Conservation (phyloP, 83 land plant genomes). For the Isoetes engelmannii region DNA sequence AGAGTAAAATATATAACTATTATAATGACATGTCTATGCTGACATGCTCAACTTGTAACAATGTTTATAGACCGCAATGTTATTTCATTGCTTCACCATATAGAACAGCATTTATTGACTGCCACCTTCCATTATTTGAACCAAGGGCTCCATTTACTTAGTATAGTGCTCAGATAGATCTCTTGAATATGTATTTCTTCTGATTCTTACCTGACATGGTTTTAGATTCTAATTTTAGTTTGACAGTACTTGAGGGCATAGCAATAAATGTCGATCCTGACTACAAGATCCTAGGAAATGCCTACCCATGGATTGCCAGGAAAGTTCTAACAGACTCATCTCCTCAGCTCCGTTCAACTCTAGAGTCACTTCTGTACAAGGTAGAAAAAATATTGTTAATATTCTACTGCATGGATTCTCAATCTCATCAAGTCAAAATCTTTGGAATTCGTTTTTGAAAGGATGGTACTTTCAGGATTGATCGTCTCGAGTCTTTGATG, state of each 20-base stretch:
- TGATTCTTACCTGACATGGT: no score
- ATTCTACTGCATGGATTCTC: neutral
- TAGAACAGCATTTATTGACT: no score
- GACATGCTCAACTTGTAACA: no score
- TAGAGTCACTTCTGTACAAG: conserved; percentile 70
- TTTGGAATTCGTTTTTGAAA: conserved; percentile 21
- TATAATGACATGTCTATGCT: no score
- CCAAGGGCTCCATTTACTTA: no score
- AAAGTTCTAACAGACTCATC: conserved; percentile 87
- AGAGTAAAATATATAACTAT: no score
- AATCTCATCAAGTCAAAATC: neutral
- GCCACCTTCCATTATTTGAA: no score
- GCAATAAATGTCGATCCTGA: conserved; percentile 73
- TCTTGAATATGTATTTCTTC: no score
- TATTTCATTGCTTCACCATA: no score
- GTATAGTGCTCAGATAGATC: no score
- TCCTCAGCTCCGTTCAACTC: conserved; percentile 65
- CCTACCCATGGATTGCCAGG: conserved; percentile 99
- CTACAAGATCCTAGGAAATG: conserved; percentile 87
- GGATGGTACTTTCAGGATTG: conserved; percentile 91
- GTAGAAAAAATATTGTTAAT: conserved; percentile 28
- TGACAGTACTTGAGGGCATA: conserved; percentile 94
- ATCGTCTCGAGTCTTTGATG: conserved; percentile 76
- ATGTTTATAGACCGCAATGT: no score
- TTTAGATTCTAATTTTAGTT: conserved; percentile 30